Base-by-base conservation (phyloP, 2,329 filamentous ascomycete species). In the Aspergillus costaricaensis region DNA sequence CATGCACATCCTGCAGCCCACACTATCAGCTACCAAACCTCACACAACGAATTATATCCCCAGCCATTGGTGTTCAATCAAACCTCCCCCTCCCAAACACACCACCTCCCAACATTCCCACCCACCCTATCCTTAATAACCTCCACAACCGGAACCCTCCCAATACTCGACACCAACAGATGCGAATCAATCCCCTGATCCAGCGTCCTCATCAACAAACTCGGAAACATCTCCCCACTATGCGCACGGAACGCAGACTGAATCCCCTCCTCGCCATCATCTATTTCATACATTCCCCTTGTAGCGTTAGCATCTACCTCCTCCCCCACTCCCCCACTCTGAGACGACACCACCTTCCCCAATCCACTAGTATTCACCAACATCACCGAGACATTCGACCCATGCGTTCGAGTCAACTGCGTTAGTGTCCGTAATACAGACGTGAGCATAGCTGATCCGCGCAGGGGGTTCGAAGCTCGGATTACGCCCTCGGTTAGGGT, bases 181-280 rank as follows among this genome's bases (percentile, higher is more conserved):
- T 79, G 77, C 1, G 66, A 68, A 68, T 79, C 77, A 43, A 77
- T 72, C 0, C 76, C 75, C 55, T 77, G 74, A 55, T 78, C 76
- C 15, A 79, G 38, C 2, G 73, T 73, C 49, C 69, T 71, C 65
- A 74, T 71, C 19, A 78, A 61, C 7, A 76, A 61, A 38, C 67
- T 76, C 6, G 70, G 67, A 27, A 74, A 62, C 56, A 73, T 32
- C 6, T 64, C 32, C 17, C 57, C 48, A 23, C 61, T 63, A 17
- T 63, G 59, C 41, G 41, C 48, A 50, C 63, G 63, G 23, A 75
- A 75, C 15, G 71, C 62, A 1, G 72, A 76, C 39, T 70, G 60
- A 12, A 74, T 59, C 2, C 64, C 68, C 59, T 67, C 68, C 59
- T 67, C 65, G 15, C 68, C 67, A 2, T 44, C 56, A 2, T 44